Evolutionary conservation across 2,329 filamentous ascomycete genomes (phyloP), one percentile per base, ranked within the genome.

Genomic region (Aurifilum marmelostoma): DNA sequence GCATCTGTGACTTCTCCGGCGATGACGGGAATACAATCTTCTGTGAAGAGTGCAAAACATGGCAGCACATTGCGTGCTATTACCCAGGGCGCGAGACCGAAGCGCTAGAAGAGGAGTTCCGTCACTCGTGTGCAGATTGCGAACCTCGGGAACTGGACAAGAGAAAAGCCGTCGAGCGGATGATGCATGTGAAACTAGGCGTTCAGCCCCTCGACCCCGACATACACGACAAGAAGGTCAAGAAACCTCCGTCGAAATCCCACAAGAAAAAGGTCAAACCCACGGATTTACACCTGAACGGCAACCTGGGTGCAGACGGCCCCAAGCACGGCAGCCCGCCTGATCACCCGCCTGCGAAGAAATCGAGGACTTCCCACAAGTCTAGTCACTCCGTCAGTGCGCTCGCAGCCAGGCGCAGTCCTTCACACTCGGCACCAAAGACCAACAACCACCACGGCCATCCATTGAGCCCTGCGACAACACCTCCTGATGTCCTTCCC

Each of bases 1-100:
- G 96, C 87, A 97, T 98, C 75, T 99, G 96, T 83, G 90, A 90
- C 79, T 97, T 92, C 80, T 84, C 89, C 79, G 94, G 97, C 83
- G 96, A 99, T 85, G 96, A 99, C 84, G 96, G 96, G 81, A 95
- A 93, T 80, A 99, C 96, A 70, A 97, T 99, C 72, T 93, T 94
- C 80, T 99, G 96, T 85, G 96, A 98, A 79, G 88, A 86, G 69
- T 99, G 96, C 85, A 92, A 97, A 78, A 96, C 94, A 63, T 99
- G 96, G 96, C 96, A 99, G 81, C 96, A 99, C 81, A 97, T 97
- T 75, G 91, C 94, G 78, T 99, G 96, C 82, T 98, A 97, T 82
- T 98, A 98, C 79, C 88, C 88, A 29, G 80, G 88, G 72, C 92
- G 93, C 75, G 87, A 88, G 77, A 87, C 89, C 79, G 85, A 92